A percentile compares a stretch with the other conserved stretches of the same genome.
Conservation (phyloP, 805 yeast genomes). For the Komagataella pastoris region DNA sequence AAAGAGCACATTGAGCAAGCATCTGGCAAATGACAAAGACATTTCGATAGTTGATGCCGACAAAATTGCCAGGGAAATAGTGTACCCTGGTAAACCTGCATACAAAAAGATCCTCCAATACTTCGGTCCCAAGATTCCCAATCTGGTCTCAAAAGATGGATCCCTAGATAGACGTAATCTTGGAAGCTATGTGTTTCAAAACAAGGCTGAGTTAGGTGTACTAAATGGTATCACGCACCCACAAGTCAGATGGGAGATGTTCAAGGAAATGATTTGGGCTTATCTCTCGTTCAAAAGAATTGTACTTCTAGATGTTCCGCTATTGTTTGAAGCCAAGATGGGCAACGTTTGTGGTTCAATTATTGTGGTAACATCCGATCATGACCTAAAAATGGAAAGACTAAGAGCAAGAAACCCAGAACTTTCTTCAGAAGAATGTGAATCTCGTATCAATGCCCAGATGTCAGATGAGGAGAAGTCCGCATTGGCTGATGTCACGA, state of each 20-base stretch:
- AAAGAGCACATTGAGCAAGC: constrained; percentile 73
- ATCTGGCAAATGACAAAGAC: constrained; percentile 34
- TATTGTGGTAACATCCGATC: constrained; percentile 53
- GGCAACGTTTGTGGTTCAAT: constrained; percentile 59
- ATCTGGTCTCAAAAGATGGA: constrained; percentile 31
- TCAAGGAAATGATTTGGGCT: constrained; percentile 35
- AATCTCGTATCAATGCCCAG: constrained; percentile 63
- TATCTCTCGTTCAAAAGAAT: constrained; percentile 46
- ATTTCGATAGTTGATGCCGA: constrained; percentile 81
- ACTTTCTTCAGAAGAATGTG: constrained; percentile 51
- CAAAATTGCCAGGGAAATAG: constrained; percentile 72
- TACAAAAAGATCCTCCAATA: constrained; percentile 49
- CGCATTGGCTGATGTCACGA: constrained; percentile 45
- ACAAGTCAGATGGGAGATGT: constrained; percentile 60
- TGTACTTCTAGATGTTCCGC: constrained; percentile 81
- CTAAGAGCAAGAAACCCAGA: constrained; percentile 56
- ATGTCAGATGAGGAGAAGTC: constrained; percentile 50
- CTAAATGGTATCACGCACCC: constrained; percentile 82
- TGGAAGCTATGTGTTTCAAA: constrained; percentile 68
- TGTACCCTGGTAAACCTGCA: constrained; percentile 66
- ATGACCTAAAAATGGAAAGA: constrained; percentile 46
- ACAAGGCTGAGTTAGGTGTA: constrained; percentile 39
- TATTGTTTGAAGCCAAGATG: constrained; percentile 70
- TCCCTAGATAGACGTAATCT: constrained; percentile 57
- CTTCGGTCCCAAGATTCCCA: constrained; percentile 42